Evolutionary conservation across 2,329 filamentous ascomycete species (phyloP), one percentile per base, ranked within the genome.

Genomic region (Fonsecaea multimorphosa): DNA sequence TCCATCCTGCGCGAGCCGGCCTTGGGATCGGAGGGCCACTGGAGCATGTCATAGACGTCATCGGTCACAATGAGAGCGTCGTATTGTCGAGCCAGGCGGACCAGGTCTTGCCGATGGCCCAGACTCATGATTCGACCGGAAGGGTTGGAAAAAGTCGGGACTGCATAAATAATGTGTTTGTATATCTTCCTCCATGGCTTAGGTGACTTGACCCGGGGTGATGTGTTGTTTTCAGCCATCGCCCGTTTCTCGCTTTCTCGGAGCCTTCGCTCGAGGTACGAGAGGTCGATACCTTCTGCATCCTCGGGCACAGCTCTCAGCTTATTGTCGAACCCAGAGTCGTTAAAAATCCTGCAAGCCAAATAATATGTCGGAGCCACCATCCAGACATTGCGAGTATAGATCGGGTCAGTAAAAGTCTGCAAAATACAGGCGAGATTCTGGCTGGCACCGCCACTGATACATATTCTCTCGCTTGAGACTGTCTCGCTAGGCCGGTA

Each of bases 1-100:
- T 77, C 76, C 56, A 72, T 66, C 34, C 66, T 63, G 73, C n/a
- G 44, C 19, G 70, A 71, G 31, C 61, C 59, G 5, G 49, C 54
- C 8, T 56, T 32, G n/a, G 68, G 63, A 22, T 63, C 52, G 1
- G 79, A 74, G 1, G 86, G 85, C 92, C 93, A 97, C 75, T 93
- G 91, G 4, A 98, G 83, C 70, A 94, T 90, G 76, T 98, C 94
- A 75, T 99, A 99, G 9, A 98, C 93, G 76, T 99, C 95, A 78
- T 98, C 94, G 56, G 87, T 87, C 31, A 97, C 84, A 62, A 97
- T 78, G n/a, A 98, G 84, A 6, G 91, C 92, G 76, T 98, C 89
- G 75, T 90, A 87, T 65, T 88, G 82, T 63, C 94, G 85, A 0
- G 94, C 94, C 6, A 97, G 78, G n/a, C 82, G 80, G 27, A 98